Evolutionary conservation across 1,284 basidiomycete genomes (phyloP).

Genomic region (Sphagnurus paluster): DNA sequence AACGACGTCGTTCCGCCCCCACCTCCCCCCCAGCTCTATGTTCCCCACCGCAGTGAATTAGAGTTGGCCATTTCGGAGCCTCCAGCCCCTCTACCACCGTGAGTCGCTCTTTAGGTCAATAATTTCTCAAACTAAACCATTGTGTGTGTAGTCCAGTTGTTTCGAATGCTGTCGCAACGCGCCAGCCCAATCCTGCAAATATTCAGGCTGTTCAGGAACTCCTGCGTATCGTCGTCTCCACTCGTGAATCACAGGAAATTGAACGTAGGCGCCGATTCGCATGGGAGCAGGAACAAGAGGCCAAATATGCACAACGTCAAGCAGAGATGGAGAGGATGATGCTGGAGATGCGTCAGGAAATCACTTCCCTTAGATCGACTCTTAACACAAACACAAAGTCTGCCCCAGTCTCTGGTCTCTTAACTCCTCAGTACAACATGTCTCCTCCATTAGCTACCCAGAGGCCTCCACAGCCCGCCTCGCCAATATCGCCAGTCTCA

Average conservation of each 20-base stretch:
- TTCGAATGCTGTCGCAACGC: conserved; percentile 7
- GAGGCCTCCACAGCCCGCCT: conserved; percentile 26
- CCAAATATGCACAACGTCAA: conserved; percentile 50
- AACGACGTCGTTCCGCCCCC: conserved; percentile 31
- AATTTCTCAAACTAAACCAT: neutral
- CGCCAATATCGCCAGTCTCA: conserved; percentile 38
- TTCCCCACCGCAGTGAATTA: conserved; percentile 57
- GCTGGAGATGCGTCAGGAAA: conserved; percentile 57
- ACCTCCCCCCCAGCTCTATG: conserved; percentile 33
- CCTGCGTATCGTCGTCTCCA: conserved; percentile 50
- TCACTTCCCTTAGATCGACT: conserved; percentile 48
- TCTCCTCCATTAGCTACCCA: conserved; percentile 26
- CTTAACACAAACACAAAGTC: conserved; percentile 25
- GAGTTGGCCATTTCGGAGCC: conserved; percentile 57
- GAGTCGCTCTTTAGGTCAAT: conserved; percentile 7
- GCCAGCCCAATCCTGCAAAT: conserved; percentile 32
- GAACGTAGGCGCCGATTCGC: conserved; percentile 56
- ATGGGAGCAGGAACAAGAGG: conserved; percentile 73
- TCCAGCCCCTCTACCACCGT: conserved; percentile 31
- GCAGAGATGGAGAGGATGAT: conserved; percentile 61
- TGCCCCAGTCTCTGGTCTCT: conserved; percentile 19
- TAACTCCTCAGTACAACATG: conserved; percentile 28
- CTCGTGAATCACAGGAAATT: conserved; percentile 55
- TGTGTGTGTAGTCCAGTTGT: neutral
- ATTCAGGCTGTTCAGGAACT: conserved; percentile 57